Base-by-base conservation (phyloP, 2,329 filamentous ascomycete species). In the Xylaria sp. region DNA sequence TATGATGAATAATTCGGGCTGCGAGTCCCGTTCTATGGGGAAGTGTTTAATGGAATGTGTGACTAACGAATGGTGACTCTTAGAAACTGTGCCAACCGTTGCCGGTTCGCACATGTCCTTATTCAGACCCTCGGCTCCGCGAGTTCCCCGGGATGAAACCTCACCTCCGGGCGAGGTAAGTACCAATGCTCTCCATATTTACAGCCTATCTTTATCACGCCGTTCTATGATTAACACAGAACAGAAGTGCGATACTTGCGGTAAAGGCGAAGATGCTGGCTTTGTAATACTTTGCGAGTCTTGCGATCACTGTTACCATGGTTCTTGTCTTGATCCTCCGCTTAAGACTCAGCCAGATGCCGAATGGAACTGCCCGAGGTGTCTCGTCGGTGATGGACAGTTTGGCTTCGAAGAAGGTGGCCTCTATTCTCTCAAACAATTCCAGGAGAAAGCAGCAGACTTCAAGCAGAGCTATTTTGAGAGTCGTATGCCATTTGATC, bases 331-430 rank as follows among this genome's bases (percentile, higher is more conserved):
- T 23, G 96, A 99, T 72, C 95, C 94, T 39, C 93, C 92, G 1
- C 82, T 97, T 50, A 91, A 91, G 73, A 83, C 86, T 9, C 89
- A 91, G 71, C 93, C 94, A 0, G 92, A 96, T 28, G 86, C 90
- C 61, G 96, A 98, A 76, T 99, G 96, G 96, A 95, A 98, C 78
- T 99, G 96, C 73, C 92, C 96, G 0, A 89, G 94, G 76, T 99
- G 96, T 78, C 87, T 99, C 30, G 96, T 99, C 28, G 96, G 96
- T 55, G 97, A 97, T 65, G 94, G 95, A 45, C 94, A 98, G 72
- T 99, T 97, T 75, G 96, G 96, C 0, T 99, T 99, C 70, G 95
- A 98, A 77, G 96, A 99, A 79, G 96, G 96, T 28, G 94, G 94
- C 4, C 87, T 97, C 25, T 99, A 99, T 80, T 99, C 96, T 0